Evolutionary conservation across 2,329 filamentous ascomycete genomes (phyloP), one percentile per base, ranked within the genome.

Genomic region (Microcyclosporella mali): DNA sequence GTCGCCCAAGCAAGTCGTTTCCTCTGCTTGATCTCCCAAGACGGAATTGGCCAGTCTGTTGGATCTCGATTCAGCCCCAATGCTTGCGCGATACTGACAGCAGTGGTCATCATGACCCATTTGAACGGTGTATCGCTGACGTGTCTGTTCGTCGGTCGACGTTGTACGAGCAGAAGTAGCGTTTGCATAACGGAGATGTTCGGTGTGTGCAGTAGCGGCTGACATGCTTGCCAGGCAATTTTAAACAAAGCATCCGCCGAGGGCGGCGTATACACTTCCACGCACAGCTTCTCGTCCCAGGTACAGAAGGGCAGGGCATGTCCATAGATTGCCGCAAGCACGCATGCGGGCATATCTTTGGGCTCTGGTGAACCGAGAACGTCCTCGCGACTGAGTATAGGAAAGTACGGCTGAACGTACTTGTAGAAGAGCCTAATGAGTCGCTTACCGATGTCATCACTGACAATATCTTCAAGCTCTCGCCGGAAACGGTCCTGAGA

Each of bases 1-100:
- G 82, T 60, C 2, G 74, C 79, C 80, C 81, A 84, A 0, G 76
- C 78, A 0, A 84, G 63, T 11, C 81, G 66, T 53, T 77, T 76
- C 11, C 81, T 67, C 14, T 83, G 64, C 0, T 78, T 75, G 41
- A 77, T 72, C 53, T 84, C 81, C 78, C 79, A 82, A 0, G 66
- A 62, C 1, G 79, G 79, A 32, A 84, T 75, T 9, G 73, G 71
- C 81, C 81, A 84, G 15, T 67, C 61, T 0, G 75, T 73, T 49
- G 78, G 80, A 55, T 84, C 79, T 1, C 81, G 66, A 41, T 81
- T 76, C 9, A 81, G 64, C 0, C 78, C 78, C 1, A 81, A 66
- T 27, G 77, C 73, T 53, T 81, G 76, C 1, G 71, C 74, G 33
- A 80, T 69, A 30, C 72, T 70, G n/a, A 80, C 71, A 10, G 58